Percentiles rank a stretch among this genome's conserved stretches.
Conservation (phyloP, 345 rosid species). For the Syzygium grande region DNA sequence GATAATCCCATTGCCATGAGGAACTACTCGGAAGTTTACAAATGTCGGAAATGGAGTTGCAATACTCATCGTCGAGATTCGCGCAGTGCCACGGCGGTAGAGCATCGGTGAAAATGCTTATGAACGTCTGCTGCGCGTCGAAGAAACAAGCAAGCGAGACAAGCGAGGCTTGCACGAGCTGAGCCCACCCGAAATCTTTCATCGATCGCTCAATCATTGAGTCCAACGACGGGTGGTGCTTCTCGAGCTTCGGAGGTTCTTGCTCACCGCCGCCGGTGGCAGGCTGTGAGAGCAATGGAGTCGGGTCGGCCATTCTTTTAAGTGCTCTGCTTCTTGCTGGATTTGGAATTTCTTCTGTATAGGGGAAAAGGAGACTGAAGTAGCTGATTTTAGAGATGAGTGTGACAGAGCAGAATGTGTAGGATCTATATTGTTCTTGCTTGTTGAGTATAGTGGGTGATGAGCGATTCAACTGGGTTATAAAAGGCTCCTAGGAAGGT, state of each 20-base stretch:
- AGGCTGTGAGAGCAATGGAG: neutral
- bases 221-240: slow-evolving; percentile 16
- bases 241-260: neutral
- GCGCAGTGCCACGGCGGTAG: slow-evolving; percentile 52
- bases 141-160: slow-evolving; percentile 47
- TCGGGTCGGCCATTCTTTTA: neutral
- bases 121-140: slow-evolving; percentile 63
- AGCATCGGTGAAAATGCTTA: slow-evolving; percentile 48
- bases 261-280: neutral
- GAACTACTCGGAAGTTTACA: slow-evolving; percentile 31
- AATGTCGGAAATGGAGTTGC: slow-evolving; percentile 13
- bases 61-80: neutral
- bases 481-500: neutral
- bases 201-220: slow-evolving; percentile 27
- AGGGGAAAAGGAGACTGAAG: neutral
- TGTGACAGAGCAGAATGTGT: neutral
- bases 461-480: neutral
- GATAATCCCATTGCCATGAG: slow-evolving; percentile 46
- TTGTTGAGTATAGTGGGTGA: neutral
- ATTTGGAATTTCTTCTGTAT: neutral
- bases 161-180: slow-evolving; percentile 36
- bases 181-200: slow-evolving; percentile 24
- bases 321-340: neutral
- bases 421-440: neutral
- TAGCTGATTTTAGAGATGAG: neutral